These are phyloP conservation scores for Karstenula rhodostoma DNA, from an alignment of 2,329 filamentous ascomycete species.

Conservation along the genomic window DNA sequence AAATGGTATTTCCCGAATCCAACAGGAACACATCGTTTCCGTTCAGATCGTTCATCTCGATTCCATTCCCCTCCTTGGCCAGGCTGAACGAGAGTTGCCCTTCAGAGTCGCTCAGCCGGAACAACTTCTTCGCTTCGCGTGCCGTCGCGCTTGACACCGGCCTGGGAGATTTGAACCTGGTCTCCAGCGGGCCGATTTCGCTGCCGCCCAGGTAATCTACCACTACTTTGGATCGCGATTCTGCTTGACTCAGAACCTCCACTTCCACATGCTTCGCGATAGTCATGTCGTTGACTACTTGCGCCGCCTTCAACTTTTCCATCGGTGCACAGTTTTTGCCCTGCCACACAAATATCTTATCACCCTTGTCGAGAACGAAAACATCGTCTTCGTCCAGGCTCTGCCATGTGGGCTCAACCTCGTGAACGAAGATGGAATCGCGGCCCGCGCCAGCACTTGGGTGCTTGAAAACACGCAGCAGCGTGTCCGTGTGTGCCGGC, in stretches of 20 bases:
- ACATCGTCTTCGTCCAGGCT: conserved; percentile 73
- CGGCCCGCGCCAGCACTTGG: conserved; percentile 53
- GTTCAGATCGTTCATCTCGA: conserved; percentile 61
- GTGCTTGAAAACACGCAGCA: conserved; percentile 71
- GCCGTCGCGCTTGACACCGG: conserved; percentile 46
- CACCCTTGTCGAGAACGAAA: conserved; percentile 68
- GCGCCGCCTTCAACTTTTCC: conserved; percentile 73
- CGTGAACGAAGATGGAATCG: conserved; percentile 65
- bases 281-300: conserved; percentile 71
- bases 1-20: conserved; percentile 65
- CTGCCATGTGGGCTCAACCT: conserved; percentile 68
- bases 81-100: conserved; percentile 66
- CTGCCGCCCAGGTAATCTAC: conserved; percentile 56
- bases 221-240: conserved; percentile 63
- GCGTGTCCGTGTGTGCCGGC: conserved; percentile 56
- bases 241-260: conserved; percentile 69
- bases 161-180: conserved; percentile 53
- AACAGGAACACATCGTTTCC: conserved; percentile 69
- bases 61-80: conserved; percentile 62
- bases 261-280: conserved; percentile 70
- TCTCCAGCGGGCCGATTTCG: conserved; percentile 54
- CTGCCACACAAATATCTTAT: conserved; percentile 76
- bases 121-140: conserved; percentile 58
- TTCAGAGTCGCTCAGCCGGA: conserved; percentile 69
- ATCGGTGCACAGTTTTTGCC: conserved; percentile 70